Base-by-base conservation (phyloP, 345 rosid species). In the Heritiera fomes region DNA sequence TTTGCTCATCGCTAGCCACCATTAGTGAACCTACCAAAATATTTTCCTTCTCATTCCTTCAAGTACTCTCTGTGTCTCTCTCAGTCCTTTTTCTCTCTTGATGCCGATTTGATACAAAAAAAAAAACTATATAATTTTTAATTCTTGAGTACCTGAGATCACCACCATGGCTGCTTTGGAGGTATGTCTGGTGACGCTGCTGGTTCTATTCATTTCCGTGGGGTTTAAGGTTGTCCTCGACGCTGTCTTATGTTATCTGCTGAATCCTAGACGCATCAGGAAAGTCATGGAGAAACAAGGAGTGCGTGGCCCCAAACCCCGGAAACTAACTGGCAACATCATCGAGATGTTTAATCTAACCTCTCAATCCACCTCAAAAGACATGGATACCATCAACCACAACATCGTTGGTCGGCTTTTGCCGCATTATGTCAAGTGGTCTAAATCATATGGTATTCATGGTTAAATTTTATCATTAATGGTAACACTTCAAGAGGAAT, bases 361-460 rank as follows among this genome's bases (percentile, higher is more conserved):
- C 64, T 85, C 97, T 53, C 79, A 85, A 14, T 86, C 99, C 1
- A 84, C 92, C 82, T 82, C 98, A 71, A 68, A 72, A 4, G 94
- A 91, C 79, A 87, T 89, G 87, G 86, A 87, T 40, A 75, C 76
- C 72, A 86, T 96, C 86, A 23, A 80, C 80, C 99, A 96, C 60
- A 88, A 92, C 82, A 85, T 89, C 55, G 98, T 96, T 18, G 77
- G 67, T 23, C 97, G 99, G 12, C 98, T 96, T 75, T 74, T 94
- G 45, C 99, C 99, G 55, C 98, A 96, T 86, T 94, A 87, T 38
- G 90, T 86, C 79, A 71, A 85, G 32, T 94, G 99, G 99, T 90
- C 98, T 18, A 79, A 87, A 70, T 90, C 84, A 82, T 96, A 85
- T 34, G 99, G 99, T 94, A 86, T 47, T 7, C 9, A 7, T 18